Conservation (phyloP, 164 flowering plant genomes). For the Buxus sempervirens region DNA sequence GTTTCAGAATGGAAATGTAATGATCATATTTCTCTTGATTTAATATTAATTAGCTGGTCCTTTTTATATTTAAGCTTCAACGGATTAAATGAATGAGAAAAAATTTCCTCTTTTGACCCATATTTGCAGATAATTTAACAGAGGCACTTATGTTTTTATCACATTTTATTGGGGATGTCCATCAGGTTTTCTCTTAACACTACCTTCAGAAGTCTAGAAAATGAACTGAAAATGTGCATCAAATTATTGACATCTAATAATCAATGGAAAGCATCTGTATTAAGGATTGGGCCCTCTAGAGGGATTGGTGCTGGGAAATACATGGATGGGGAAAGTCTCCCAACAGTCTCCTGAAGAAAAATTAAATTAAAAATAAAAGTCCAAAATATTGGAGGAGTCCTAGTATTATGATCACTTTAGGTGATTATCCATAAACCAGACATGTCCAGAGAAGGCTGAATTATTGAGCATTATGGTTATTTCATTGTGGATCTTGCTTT, state of each 20-base stretch:
- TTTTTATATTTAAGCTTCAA: not conserved
- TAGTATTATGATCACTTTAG: not conserved
- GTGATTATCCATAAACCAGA: not conserved
- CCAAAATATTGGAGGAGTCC: not conserved
- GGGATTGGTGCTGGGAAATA: not conserved
- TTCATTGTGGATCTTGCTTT: no score
- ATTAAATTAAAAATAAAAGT: no score
- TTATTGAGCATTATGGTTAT: no score
- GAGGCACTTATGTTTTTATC: constrained; percentile 94
- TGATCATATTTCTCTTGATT: constrained; percentile 7
- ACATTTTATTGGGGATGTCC: constrained; percentile 91
- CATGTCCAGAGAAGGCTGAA: not conserved
- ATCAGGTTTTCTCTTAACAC: constrained; percentile 58
- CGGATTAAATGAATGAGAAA: constrained; percentile 3
- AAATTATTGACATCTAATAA: no score
- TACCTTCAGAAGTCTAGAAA: not conserved
- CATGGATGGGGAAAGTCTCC: not conserved
- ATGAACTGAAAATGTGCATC: not conserved
- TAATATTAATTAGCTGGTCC: not conserved
- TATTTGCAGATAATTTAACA: constrained; percentile 78
- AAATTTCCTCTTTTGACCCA: constrained; percentile 9
- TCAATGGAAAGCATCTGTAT: no score
- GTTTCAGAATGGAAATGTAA: constrained; percentile 42
- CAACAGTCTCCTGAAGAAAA: not conserved
- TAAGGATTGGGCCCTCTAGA: not conserved